Evolutionary conservation across 2,329 filamentous ascomycete species (phyloP).

Genomic region (Colletotrichum echinochloae): DNA sequence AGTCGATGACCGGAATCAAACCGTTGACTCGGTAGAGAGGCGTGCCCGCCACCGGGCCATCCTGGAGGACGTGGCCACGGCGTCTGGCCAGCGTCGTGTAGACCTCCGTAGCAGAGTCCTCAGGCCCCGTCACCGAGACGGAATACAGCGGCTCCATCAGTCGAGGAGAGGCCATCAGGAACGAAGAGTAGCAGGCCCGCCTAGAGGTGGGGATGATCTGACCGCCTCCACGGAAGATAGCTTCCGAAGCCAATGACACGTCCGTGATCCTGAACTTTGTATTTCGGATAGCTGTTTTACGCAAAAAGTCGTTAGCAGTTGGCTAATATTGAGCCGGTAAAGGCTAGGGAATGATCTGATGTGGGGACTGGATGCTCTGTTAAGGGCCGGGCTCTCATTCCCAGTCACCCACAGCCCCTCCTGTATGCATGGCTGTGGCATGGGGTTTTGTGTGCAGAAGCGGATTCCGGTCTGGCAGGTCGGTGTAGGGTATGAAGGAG

Average conservation of each 20-base stretch:
- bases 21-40: conserved; percentile 93
- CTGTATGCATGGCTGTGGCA: conserved; percentile 23
- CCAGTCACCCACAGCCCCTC: conserved; percentile 27
- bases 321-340: conserved; percentile 24
- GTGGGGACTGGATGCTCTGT: conserved; percentile 23
- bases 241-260: conserved; percentile 84
- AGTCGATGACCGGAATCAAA: conserved; percentile 94
- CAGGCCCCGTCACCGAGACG: conserved; percentile 91
- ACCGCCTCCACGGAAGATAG: conserved; percentile 94
- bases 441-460: conserved; percentile 34
- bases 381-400: conserved; percentile 34
- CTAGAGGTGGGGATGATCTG: conserved; percentile 97
- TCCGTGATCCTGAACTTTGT: conserved; percentile 98
- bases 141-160: conserved; percentile 97
- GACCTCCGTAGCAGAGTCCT: conserved; percentile 86
- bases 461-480: conserved; percentile 27
- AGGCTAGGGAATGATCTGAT: conserved; percentile 31
- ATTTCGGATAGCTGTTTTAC: conserved; percentile 84
- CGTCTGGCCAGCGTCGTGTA: conserved; percentile 93
- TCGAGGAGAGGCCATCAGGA: conserved; percentile 95
- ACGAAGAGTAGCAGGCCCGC: conserved; percentile 93
- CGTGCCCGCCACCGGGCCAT: conserved; percentile 93
- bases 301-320: conserved; percentile 45
- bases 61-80: conserved; percentile 92
- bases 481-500: conserved; percentile 14